Evolutionary conservation across 164 flowering plant species (phyloP).

Genomic region (Stephania cephalantha): DNA sequence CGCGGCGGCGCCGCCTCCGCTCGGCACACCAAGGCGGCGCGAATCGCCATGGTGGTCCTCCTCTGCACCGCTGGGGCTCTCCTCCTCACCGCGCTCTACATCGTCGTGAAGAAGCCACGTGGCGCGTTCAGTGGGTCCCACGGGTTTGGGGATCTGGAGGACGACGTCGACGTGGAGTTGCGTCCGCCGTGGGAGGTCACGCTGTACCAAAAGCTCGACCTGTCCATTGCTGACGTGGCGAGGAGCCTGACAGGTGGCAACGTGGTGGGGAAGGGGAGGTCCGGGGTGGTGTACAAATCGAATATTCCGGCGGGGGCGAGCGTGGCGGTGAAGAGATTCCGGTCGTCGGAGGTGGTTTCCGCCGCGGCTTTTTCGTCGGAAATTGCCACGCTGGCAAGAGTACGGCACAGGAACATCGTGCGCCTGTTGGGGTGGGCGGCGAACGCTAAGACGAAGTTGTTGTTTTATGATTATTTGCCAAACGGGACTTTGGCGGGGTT

Average conservation of each 20-base stretch:
- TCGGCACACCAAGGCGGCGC: constrained; percentile 28
- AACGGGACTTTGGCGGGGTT: constrained; percentile 55
- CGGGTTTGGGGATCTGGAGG: constrained; percentile 13
- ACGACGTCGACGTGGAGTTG: constrained; percentile 37
- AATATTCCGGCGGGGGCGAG: constrained; percentile 34
- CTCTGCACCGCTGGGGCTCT: constrained; percentile 49
- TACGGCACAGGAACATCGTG: constrained; percentile 75
- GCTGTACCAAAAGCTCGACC: constrained; percentile 69
- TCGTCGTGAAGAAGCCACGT: constrained; percentile 29
- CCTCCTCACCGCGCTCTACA: constrained; percentile 52
- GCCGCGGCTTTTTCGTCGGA: constrained; percentile 67
- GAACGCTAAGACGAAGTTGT: constrained; percentile 46
- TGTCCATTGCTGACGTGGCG: constrained; percentile 55
- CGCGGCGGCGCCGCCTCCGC: background rate
- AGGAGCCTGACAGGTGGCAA: constrained; percentile 38
- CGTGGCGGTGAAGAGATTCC: constrained; percentile 61
- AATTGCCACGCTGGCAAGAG: constrained; percentile 59
- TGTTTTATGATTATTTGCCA: constrained; percentile 59
- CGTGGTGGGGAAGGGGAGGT: constrained; percentile 55
- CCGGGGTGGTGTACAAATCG: constrained; percentile 63
- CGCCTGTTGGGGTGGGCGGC: constrained; percentile 67
- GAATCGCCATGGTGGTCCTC: constrained; percentile 56
- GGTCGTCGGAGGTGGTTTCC: constrained; percentile 48
- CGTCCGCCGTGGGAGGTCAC: constrained; percentile 80
- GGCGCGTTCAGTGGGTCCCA: constrained; percentile 12